phyloP scores from a whole-genome alignment of 176 grass and related monocot species.

The Saccharum officinarum region DNA sequence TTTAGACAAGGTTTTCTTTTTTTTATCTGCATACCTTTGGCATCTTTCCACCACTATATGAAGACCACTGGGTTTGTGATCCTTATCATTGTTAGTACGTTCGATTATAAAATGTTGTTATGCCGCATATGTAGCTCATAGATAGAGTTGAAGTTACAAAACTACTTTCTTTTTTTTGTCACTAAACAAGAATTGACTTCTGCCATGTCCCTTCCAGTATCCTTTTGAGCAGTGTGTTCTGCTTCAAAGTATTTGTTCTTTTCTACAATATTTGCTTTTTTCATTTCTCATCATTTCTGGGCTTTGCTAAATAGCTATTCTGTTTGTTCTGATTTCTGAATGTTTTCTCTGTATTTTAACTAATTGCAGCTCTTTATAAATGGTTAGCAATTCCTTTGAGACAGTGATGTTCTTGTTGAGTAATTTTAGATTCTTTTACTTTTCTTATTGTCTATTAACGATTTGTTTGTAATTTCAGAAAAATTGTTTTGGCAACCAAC shows the following conservation, averaged over 20 bases:
- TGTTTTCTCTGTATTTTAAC: not conserved
- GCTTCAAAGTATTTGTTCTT: not conserved
- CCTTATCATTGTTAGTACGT: not conserved
- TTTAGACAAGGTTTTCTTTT: not conserved
- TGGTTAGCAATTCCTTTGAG: not conserved
- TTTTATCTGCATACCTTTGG: not conserved
- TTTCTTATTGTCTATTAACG: constrained; percentile 5
- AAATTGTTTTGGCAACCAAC: constrained; percentile 97
- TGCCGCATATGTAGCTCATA: not conserved
- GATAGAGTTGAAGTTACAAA: not conserved
- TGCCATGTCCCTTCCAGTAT: not conserved
- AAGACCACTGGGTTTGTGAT: not conserved
- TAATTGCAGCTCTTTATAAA: not conserved
- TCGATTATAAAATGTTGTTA: not conserved
- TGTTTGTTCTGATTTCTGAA: constrained; percentile 1
- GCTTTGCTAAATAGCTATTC: not conserved
- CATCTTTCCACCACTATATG: not conserved
- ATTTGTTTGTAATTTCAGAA: constrained; percentile 66
- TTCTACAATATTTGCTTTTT: constrained; percentile 4
- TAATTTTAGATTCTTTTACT: constrained; percentile 7
- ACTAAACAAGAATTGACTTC: not conserved
- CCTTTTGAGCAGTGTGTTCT: not conserved
- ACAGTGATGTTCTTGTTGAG: not conserved
- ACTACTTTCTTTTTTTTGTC: not conserved
- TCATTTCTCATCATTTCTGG: not conserved